These are phyloP conservation scores for Trametes villosa DNA, from an alignment of 768 basidiomycete species.

Conservation along the genomic window DNA sequence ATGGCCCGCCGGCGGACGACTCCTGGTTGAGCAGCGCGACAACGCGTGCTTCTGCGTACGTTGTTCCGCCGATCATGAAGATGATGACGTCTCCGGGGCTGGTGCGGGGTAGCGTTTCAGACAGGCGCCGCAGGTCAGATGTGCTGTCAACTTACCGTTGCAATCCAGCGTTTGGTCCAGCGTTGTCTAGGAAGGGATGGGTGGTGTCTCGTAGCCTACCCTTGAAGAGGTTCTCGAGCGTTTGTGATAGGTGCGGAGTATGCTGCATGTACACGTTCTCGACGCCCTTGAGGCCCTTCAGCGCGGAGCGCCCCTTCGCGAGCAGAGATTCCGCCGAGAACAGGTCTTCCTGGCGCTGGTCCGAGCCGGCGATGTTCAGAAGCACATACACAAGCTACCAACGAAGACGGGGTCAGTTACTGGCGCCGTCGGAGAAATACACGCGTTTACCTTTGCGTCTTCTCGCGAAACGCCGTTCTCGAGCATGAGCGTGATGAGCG, in stretches of 20 bases:
- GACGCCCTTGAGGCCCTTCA: constrained; percentile 98
- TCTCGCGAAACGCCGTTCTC: constrained; percentile 77
- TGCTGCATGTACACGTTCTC: constrained; percentile 99
- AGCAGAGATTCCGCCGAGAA: constrained; percentile 95
- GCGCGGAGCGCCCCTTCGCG: constrained; percentile 89
- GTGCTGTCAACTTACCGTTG: constrained; percentile 56
- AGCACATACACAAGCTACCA: constrained; percentile 88
- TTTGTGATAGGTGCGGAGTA: constrained; percentile 89
- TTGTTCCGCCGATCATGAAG: constrained; percentile 96
- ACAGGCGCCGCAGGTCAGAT: neutral
- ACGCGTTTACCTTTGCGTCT: constrained; percentile 64
- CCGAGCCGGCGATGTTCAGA: constrained; percentile 90
- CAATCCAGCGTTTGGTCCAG: constrained; percentile 67
- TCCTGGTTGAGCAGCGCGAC: constrained; percentile 90
- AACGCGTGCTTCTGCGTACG: constrained; percentile 91
- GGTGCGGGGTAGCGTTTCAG: neutral
- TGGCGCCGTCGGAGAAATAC: neutral
- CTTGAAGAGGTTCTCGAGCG: constrained; percentile 85
- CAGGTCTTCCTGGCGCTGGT: constrained; percentile 96
- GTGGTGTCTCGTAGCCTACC: constrained; percentile 85
- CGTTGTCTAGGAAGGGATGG: constrained; percentile 86
- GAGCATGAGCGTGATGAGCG: constrained; percentile 73
- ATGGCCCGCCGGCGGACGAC: constrained; percentile 44
- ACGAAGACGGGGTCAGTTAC: constrained; percentile 17
- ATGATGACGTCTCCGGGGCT: constrained; percentile 80